A percentile compares a stretch with the other conserved stretches of the same genome.
These are phyloP conservation scores for Buxus sempervirens DNA, from an alignment of 164 flowering plant species.

Conservation along the genomic window DNA sequence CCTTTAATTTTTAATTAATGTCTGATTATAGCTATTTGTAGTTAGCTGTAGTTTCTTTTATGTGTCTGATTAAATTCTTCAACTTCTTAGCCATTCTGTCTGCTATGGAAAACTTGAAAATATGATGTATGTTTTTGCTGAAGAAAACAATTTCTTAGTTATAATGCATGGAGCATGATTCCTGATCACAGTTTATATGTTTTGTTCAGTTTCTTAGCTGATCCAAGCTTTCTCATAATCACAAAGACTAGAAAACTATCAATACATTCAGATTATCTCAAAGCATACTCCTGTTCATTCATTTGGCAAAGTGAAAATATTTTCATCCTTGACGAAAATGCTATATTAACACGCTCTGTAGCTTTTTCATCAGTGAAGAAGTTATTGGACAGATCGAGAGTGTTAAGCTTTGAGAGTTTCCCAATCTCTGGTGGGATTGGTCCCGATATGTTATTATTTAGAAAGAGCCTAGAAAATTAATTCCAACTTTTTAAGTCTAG, in stretches of 20 bases:
- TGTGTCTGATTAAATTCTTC: too few species aligned
- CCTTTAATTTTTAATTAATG: too few species aligned
- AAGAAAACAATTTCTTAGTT: neutral
- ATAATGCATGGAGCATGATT: neutral
- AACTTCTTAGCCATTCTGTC: too few species aligned
- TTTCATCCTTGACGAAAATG: neutral
- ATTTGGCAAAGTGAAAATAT: neutral
- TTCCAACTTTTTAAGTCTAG: too few species aligned
- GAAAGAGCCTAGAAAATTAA: too few species aligned
- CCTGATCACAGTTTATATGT: slow-evolving; percentile 1
- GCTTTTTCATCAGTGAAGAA: slow-evolving; percentile 3
- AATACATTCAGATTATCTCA: slow-evolving; percentile 8
- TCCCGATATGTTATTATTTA: too few species aligned
- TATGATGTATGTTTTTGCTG: neutral
- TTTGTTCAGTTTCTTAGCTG: slow-evolving; percentile 17
- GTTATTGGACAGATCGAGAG: too few species aligned
- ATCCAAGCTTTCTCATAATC: neutral
- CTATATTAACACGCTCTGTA: neutral
- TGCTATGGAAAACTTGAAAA: too few species aligned
- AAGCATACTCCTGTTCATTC: slow-evolving; percentile 3
- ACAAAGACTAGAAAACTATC: neutral
- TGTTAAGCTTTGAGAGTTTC: too few species aligned
- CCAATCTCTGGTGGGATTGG: too few species aligned
- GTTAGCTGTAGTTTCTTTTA: too few species aligned
- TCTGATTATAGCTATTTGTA: too few species aligned